Evolutionary conservation across 1,284 basidiomycete genomes (phyloP).

Genomic region (Cystobasidium pallidum): DNA sequence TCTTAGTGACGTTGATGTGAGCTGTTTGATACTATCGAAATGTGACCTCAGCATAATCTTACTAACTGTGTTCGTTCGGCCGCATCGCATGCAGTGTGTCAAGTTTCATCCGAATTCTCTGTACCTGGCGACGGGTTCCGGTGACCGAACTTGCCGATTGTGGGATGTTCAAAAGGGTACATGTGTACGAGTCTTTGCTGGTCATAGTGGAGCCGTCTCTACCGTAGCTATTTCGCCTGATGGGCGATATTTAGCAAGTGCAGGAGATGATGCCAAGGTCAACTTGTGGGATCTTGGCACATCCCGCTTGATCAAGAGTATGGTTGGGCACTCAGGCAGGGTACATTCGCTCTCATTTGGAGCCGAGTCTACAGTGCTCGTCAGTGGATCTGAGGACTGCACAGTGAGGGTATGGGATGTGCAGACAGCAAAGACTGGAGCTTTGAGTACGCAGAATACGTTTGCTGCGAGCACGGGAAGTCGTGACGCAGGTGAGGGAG

Average conservation of each 20-base stretch:
- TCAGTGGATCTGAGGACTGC: slow-evolving; percentile 88
- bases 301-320: slow-evolving; percentile 91
- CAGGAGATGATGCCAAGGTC: slow-evolving; percentile 89
- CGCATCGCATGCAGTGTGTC: slow-evolving; percentile 76
- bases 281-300: slow-evolving; percentile 96
- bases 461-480: slow-evolving; percentile 42
- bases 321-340: slow-evolving; percentile 88
- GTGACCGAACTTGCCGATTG: slow-evolving; percentile 89
- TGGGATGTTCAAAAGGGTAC: slow-evolving; percentile 98
- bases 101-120: slow-evolving; percentile 97
- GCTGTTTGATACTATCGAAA: slow-evolving; percentile 55
- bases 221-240: slow-evolving; percentile 88
- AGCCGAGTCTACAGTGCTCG: slow-evolving; percentile 83
- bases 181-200: slow-evolving; percentile 92
- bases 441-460: slow-evolving; percentile 54
- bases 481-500: slow-evolving; percentile 52
- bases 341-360: slow-evolving; percentile 91
- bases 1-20: slow-evolving; percentile 92
- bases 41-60: slow-evolving; percentile 35
- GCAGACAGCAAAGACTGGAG: slow-evolving; percentile 58
- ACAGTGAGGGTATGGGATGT: slow-evolving; percentile 98
- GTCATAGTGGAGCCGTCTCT: slow-evolving; percentile 89
- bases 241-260: slow-evolving; percentile 88
- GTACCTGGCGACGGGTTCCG: slow-evolving; percentile 95
- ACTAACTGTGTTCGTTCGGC: neutral